These are phyloP conservation scores for Fusarium gaditjirri DNA, from an alignment of 2,329 filamentous ascomycete genomes.

Conservation along the genomic window DNA sequence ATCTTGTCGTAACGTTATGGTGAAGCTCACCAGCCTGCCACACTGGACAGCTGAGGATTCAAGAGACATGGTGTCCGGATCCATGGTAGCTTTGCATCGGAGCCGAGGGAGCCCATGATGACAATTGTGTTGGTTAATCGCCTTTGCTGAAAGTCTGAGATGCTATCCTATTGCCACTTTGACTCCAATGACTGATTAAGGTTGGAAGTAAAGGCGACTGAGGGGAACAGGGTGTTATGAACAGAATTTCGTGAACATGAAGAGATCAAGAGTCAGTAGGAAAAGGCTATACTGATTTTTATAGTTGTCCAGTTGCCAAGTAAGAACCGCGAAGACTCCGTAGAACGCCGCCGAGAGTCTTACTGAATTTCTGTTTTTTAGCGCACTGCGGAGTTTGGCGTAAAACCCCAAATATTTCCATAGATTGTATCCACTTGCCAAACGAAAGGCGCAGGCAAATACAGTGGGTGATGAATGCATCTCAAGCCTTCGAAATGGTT, in stretches of 20 bases:
- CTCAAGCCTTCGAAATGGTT: slow-evolving; percentile 9
- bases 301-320: not conserved
- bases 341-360: not conserved
- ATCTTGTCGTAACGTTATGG: not conserved
- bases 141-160: not conserved
- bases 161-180: not conserved
- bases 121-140: not conserved
- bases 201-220: not conserved
- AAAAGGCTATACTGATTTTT: not conserved
- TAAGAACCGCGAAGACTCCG: not conserved
- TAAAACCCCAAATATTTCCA: not conserved
- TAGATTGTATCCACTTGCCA: slow-evolving; percentile 17
- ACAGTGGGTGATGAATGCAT: not conserved
- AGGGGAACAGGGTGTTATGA: not conserved
- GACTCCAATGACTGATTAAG: not conserved
- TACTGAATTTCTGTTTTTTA: slow-evolving; percentile 1
- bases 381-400: not conserved
- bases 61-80: slow-evolving; percentile 76
- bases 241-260: not conserved
- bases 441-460: slow-evolving; percentile 3
- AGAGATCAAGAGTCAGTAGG: not conserved
- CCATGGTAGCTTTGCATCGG: slow-evolving; percentile 66
- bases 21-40: slow-evolving; percentile 73
- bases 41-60: slow-evolving; percentile 72
- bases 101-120: slow-evolving; percentile 55